Evolutionary conservation across 2,329 filamentous ascomycete species (phyloP).

Genomic region (Scortechinia acanthostroma): DNA sequence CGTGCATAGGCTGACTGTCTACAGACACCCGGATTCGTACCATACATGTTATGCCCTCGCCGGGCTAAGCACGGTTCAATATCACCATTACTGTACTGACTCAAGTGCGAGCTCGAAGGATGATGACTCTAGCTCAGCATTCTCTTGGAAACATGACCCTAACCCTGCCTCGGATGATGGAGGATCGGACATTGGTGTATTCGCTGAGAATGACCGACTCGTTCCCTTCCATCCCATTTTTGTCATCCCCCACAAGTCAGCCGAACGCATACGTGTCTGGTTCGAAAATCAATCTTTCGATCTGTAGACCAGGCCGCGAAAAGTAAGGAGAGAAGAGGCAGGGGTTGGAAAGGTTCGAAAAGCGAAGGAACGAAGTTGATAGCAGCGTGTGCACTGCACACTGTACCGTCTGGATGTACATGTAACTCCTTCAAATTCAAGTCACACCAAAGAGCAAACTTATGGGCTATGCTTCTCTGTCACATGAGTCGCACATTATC

Average conservation of each 20-base stretch:
- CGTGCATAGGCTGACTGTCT: too few species aligned
- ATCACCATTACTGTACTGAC: slow-evolving; percentile 20
- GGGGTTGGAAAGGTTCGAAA: too few species aligned
- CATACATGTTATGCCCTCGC: slow-evolving; percentile 65
- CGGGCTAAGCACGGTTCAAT: slow-evolving; percentile 54
- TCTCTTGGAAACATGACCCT: slow-evolving; percentile 15
- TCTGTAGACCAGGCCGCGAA: not conserved
- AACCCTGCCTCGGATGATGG: slow-evolving; percentile 12
- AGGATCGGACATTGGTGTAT: slow-evolving; percentile 26
- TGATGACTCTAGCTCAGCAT: slow-evolving; percentile 12
- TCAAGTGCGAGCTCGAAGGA: slow-evolving; percentile 13
- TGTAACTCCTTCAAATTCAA: too few species aligned
- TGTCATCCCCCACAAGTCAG: slow-evolving; percentile 45
- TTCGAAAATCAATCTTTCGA: not conserved
- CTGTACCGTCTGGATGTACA: too few species aligned
- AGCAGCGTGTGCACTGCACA: too few species aligned
- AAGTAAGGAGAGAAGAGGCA: too few species aligned
- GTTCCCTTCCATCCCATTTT: slow-evolving; percentile 55
- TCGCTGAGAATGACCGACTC: slow-evolving; percentile 44
- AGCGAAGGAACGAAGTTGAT: too few species aligned
- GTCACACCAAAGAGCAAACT: too few species aligned
- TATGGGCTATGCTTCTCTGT: too few species aligned
- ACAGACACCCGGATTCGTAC: slow-evolving; percentile 53
- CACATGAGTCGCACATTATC: too few species aligned
- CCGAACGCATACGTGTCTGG: slow-evolving; percentile 19